Conservation (phyloP, 2,329 filamentous ascomycete genomes). For the Scedosporium minutisporum region DNA sequence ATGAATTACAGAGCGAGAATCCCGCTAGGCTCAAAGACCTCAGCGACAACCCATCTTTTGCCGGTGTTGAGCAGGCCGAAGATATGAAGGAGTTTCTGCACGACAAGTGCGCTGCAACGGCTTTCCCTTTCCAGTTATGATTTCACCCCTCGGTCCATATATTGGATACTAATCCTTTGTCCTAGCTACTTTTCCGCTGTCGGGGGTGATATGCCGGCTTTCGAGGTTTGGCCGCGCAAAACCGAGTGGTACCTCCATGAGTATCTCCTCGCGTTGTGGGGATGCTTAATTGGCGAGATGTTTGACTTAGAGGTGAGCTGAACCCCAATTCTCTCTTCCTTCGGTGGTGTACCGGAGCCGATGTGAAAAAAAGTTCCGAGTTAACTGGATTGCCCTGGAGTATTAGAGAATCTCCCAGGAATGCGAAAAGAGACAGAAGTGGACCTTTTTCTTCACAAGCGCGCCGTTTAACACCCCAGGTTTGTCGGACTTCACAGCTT, state of each 20-base stretch:
- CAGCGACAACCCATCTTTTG: neutral
- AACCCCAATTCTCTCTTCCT: neutral
- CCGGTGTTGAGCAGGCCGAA: neutral
- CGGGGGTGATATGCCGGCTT: slow-evolving; percentile 42
- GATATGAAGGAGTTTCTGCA: neutral
- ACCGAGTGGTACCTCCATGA: slow-evolving; percentile 27
- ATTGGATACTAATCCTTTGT: too few relatives aligned
- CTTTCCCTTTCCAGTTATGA: neutral
- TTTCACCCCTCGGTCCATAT: too few relatives aligned
- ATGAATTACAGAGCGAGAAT: neutral
- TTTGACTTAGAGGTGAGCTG: slow-evolving; percentile 30
- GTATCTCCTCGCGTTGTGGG: slow-evolving; percentile 39
- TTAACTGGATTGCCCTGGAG: too few relatives aligned
- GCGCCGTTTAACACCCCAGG: slow-evolving; percentile 23
- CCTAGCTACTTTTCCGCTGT: slow-evolving; percentile 39
- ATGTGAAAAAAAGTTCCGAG: too few relatives aligned
- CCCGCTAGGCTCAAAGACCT: neutral
- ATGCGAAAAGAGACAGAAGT: slow-evolving; percentile 22
- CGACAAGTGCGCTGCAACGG: neutral
- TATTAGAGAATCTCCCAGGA: slow-evolving; percentile 22
- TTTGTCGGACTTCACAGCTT: neutral
- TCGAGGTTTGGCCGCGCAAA: slow-evolving; percentile 38
- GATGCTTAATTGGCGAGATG: slow-evolving; percentile 39
- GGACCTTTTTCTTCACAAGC: slow-evolving; percentile 30
- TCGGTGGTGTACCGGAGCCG: too few relatives aligned